A percentile compares a stretch with the other conserved stretches of the same genome.
Conservation (phyloP, 2,329 filamentous ascomycete species). For the Monosporascus sp. region DNA sequence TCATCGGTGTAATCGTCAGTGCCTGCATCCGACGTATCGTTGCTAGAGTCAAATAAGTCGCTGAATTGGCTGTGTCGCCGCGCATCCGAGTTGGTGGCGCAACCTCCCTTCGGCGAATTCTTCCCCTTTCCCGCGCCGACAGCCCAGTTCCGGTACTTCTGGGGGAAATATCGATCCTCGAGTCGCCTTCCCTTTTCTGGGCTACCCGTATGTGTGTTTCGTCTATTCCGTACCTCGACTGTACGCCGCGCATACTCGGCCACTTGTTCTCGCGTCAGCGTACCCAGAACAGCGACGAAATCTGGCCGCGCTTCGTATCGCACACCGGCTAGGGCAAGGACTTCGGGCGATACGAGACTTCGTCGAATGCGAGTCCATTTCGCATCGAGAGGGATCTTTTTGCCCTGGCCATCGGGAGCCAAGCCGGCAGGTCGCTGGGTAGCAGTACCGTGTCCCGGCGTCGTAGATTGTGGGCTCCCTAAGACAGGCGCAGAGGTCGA, state of each 20-base stretch:
- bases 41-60: constrained; percentile 24
- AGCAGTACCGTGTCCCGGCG: constrained; percentile 11
- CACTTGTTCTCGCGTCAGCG: constrained; percentile 47
- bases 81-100: constrained; percentile 13
- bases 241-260: constrained; percentile 45
- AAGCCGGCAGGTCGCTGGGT: constrained; percentile 32
- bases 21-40: constrained; percentile 11
- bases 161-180: constrained; percentile 23
- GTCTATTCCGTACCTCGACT: constrained; percentile 36
- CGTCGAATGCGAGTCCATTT: constrained; percentile 56
- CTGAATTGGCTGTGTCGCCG: constrained; percentile 18
- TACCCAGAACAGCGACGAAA: constrained; percentile 56
- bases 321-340: constrained; percentile 48
- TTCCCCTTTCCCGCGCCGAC: constrained; percentile 9
- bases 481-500: constrained; percentile 23
- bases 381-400: constrained; percentile 51
- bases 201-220: constrained; percentile 20
- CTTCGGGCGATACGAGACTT: constrained; percentile 51
- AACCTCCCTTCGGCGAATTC: constrained; percentile 6
- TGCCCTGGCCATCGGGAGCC: constrained; percentile 52
- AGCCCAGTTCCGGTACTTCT: constrained; percentile 28
- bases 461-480: constrained; percentile 5
- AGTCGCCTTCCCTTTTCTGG: constrained; percentile 11
- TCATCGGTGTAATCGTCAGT: not conserved
- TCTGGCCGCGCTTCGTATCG: constrained; percentile 56